phyloP scores from a whole-genome alignment of 2,329 filamentous ascomycete genomes.

The Lachnellula subtilissima region DNA sequence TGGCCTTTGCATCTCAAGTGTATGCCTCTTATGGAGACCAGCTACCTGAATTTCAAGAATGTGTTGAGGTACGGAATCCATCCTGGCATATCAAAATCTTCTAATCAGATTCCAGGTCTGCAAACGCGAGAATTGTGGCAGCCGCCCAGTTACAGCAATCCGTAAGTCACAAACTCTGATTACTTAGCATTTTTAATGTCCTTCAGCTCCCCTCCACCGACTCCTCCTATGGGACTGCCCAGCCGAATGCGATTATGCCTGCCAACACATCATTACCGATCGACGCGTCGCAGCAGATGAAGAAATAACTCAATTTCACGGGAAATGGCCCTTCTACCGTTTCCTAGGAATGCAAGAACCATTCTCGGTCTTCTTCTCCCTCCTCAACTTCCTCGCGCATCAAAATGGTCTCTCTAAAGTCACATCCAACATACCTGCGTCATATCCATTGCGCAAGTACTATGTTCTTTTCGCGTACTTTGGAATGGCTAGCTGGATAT shows the following conservation, averaged over 20 bases:
- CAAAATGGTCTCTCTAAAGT: constrained; percentile 69
- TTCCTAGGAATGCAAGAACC: constrained; percentile 93
- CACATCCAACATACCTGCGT: constrained; percentile 61
- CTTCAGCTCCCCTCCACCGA: constrained; percentile 71
- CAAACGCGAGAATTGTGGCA: constrained; percentile 70
- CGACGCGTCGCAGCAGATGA: constrained; percentile 61
- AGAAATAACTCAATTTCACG: constrained; percentile 85
- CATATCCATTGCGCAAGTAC: constrained; percentile 73
- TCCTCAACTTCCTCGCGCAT: constrained; percentile 88
- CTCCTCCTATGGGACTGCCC: constrained; percentile 90
- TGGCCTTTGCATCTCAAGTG: constrained; percentile 37
- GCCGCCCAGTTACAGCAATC: constrained; percentile 44
- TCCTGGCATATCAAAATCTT: not conserved
- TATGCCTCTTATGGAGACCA: constrained; percentile 77
- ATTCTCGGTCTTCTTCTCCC: constrained; percentile 85
- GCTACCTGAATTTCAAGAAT: constrained; percentile 81
- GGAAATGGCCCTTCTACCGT: constrained; percentile 96
- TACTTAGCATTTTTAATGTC: constrained; percentile 10
- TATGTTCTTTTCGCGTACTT: constrained; percentile 77
- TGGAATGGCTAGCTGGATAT: constrained; percentile 78
- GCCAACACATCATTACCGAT: constrained; percentile 86
- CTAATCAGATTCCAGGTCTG: constrained; percentile 57
- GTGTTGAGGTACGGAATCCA: constrained; percentile 61
- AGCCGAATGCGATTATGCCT: constrained; percentile 95
- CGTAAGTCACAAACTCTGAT: constrained; percentile 17